Evolutionary conservation across 257 asterid species (phyloP), one percentile per base, ranked within the genome.

Genomic region (Solanum rostratum): DNA sequence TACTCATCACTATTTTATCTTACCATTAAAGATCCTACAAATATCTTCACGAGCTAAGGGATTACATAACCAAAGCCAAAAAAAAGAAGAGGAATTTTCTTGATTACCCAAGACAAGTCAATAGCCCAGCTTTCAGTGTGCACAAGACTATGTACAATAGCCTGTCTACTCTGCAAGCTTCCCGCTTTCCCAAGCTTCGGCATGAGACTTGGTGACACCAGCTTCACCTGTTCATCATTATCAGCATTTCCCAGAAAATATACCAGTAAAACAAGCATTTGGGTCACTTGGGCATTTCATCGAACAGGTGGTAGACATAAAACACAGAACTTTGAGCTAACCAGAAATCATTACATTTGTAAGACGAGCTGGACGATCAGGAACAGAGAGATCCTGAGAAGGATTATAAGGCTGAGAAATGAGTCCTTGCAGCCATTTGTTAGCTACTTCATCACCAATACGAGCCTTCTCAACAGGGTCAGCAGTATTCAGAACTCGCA

Each of bases 111-210:
- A 73, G 99, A 95, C 85, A 96, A 92, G 91, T 95, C 98, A 84
- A 96, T 91, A 57, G 99, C 99, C 99, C 99, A 96, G 90, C 99
- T 96, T 84, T 96, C 99, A 39, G 92, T 96, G 85, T 96, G 98
- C 87, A 91, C 98, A 79, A 96, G 99, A 83, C 99, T 96, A 57
- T 96, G 98, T 84, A 96, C 95, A 87, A 96, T 90, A 70, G 99
- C 98, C 87, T 93, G 98, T 80, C 99, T 93, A 84, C 99, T 96
- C 85, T 95, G 98, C 87, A 95, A 91, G 88, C 98, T 96, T 90
- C 99, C 99, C 22, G 93, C 99, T 90, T 89, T 96, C 74, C 98
- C 98, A 86, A 96, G 95, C 89, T 96, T 96, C 33, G 98, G 98
- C 98, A 96, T 96, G 92, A 94, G 95, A 83, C 98, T 84, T 12